phyloP scores from a whole-genome alignment of 805 yeast species.

The Candida endomychidarum region DNA sequence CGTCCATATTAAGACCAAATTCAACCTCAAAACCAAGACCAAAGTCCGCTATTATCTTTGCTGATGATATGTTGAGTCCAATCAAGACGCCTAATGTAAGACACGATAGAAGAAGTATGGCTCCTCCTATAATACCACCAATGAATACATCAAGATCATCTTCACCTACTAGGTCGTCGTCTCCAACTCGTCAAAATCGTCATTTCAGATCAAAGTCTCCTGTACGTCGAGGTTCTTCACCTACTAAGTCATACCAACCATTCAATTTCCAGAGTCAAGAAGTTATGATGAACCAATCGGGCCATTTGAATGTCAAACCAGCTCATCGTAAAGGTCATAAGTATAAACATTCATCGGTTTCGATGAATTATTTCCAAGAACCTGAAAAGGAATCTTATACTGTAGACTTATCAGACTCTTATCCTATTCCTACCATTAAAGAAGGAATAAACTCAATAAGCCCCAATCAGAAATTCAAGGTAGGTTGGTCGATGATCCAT shows the following conservation, averaged over 20 bases:
- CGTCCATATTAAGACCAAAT: slow-evolving; percentile 15
- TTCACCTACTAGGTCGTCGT: slow-evolving; percentile 28
- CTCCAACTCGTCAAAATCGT: slow-evolving; percentile 29
- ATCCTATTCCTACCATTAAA: slow-evolving; percentile 67
- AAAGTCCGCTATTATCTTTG: slow-evolving; percentile 31
- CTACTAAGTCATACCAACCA: slow-evolving; percentile 41
- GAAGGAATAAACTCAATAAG: slow-evolving; percentile 67
- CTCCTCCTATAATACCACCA: slow-evolving; percentile 20
- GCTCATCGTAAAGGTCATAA: slow-evolving; percentile 90
- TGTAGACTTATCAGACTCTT: slow-evolving; percentile 36
- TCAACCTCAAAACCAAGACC: slow-evolving; percentile 31
- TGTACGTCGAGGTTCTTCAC: slow-evolving; percentile 17
- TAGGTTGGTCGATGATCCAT: slow-evolving; percentile 63
- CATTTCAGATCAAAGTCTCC: slow-evolving; percentile 30
- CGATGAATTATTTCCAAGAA: slow-evolving; percentile 93
- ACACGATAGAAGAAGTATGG: slow-evolving; percentile 7
- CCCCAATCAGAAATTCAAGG: slow-evolving; percentile 53
- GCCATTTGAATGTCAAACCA: slow-evolving; percentile 42
- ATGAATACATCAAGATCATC: slow-evolving; percentile 20
- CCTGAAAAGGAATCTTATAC: slow-evolving; percentile 49
- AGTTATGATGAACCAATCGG: slow-evolving; percentile 28
- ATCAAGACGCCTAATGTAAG: slow-evolving; percentile 3
- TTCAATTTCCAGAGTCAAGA: slow-evolving; percentile 66
- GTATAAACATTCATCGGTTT: slow-evolving; percentile 93
- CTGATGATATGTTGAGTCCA: slow-evolving; percentile 25